Base-by-base conservation (phyloP, 106 monocot species). In the Narthecium ossifragum region DNA sequence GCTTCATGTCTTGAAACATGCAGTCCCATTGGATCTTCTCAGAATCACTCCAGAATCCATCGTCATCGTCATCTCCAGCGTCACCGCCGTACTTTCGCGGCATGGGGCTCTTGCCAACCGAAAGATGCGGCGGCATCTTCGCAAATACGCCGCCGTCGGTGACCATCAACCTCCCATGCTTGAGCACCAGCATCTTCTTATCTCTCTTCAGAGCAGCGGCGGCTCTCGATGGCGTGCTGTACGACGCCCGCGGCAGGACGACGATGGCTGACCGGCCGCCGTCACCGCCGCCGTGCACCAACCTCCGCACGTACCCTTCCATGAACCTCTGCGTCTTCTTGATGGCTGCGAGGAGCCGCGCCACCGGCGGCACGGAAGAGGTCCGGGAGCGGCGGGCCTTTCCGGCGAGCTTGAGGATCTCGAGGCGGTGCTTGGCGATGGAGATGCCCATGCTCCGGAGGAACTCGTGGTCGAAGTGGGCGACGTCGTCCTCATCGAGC, bases 381-480 rank as follows among this genome's bases (percentile, higher is more conserved):
- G 33, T 18, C 10, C 6, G 39, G 4, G 30, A 5, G 11, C n/a
- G 24, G 26, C 29, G 10, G 43, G 56, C 29, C 25, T 71, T 63
- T 20, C 47, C 72, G 29, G 84, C 68, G 18, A 85, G 69, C 62
- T 71, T 78, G 62, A 83, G 65, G 21, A 83, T 83, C 63, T 83
- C 66, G 0, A 83, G 74, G 1, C 83, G 65, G 62, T 83, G 83
- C 62, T 83, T 83, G 58, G 74, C 78, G 14, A 83, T 65, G 43
- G 86, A 63, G 77, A 92, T 55, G 34, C 91, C 91, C 86, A 86
- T 83, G 80, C 86, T 92, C 37, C 51, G 73, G 59, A 92, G 83
- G 76, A 92, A 78, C 53, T 79, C 77, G 59, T 92, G 86, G 66
- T 77, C 63, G 53, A 92, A 78, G 58, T 80, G 68, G 18, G 32